Base-by-base conservation (phyloP, 495 filamentous ascomycete genomes). In the Podospora australis region DNA sequence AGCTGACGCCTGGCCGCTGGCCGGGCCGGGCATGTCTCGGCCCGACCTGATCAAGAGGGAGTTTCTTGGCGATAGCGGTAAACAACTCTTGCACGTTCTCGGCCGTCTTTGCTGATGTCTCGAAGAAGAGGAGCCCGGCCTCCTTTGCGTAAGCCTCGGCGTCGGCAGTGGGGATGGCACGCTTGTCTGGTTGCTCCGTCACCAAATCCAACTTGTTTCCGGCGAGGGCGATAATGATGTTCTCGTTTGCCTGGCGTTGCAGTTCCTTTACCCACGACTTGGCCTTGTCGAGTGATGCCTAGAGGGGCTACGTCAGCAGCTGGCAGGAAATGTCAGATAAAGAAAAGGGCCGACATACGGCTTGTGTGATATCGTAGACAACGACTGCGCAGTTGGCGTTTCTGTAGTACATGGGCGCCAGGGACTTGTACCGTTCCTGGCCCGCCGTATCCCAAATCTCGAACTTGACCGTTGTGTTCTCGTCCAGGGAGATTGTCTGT, bases 231-330 rank as follows among this genome's bases (percentile, higher is more conserved):
- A 98, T 98, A 59, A 98, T 88, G 67, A 98, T 97, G 68, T 97
- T 97, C 70, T 97, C 92, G 71, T 97, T 97, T 32, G 94, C 94
- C 74, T 98, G 92, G 50, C 92, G 81, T 69, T 98, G 94, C 28
- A 98, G 80, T 61, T 98, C 94, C 70, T 97, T 97, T n/a, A 98
- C 90, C 92, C 92, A 98, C 24, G 89, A 82, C 66, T 98, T 98
- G 48, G 92, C 92, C 74, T 98, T 98, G 70, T 98, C 92, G 48
- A 98, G 74, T 5, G 94, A 97, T 51, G 88, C 78, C 92, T 98
- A 62, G 6, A 2, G 23, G 4, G 23, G 4, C 19, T 20, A 11
- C 6, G 20, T 40, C 16, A 40, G 16, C 20, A 5, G 16, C 8
- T 23, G 38, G 26, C 6, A 6, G 26, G 13, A 36, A 16, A 43